Base-by-base conservation (phyloP, 83 land plant species). In the Diphasiastrum complanatum region DNA sequence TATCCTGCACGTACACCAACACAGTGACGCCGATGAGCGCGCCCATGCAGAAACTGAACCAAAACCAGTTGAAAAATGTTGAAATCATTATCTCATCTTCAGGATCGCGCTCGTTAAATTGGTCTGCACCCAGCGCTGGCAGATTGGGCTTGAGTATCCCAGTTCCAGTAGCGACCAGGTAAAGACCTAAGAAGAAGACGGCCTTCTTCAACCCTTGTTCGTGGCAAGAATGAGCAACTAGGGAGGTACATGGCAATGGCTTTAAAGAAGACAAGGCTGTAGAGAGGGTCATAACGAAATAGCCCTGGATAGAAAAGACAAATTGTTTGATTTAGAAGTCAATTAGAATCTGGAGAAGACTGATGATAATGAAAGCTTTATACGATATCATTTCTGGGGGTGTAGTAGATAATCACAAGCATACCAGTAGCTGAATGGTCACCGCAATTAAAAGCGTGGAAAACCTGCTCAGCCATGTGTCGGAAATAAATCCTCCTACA, bases 1-100 rank as follows among this genome's bases (percentile, higher is more conserved):
- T 12, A 29, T 62, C 60, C 20, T 45, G 59, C 3, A 43, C 27
- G 59, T 62, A 60, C 14, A 29, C 38, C 6, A 60, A 16, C 23
- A 60, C 14, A 0, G 63, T 60, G 54, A 40, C 63, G 14, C 55
- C 63, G 16, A 29, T 53, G 24, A 36, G 16, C 12, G 52, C 51
- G 18, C 63, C 63, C 6, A 60, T 5, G 12, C 57, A 47, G 16
- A 41, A 14, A 60, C 65, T 37, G 63, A 60, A 60, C 55, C 16
- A 38, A 26, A 60, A 60, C 63, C 63, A 60, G 63, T 60, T 60
- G 53, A 60, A 60, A 26, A 20, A 60, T 18, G 26, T 40, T 19
- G 36, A 34, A 5, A 36, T 18, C 28, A 16, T 10, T 16, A 20
- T 46, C 59, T 40, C 19, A 19, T 60, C 53, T 0, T 11, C 6